Conservation (phyloP, 139 green algal genomes). For the Picocystis salinarum region DNA sequence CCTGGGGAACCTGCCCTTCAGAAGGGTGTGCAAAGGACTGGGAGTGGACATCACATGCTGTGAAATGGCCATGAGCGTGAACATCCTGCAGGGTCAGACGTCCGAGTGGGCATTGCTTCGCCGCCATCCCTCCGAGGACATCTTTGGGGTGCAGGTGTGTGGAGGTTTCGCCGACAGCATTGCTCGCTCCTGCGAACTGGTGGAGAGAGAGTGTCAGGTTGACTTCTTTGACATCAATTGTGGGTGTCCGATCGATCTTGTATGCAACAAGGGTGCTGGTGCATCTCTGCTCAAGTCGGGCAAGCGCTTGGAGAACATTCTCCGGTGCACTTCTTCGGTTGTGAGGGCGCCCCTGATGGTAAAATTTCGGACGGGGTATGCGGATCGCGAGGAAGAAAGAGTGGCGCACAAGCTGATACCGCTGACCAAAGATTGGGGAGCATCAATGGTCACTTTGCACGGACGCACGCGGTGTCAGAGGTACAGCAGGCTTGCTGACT, state of each 20-base stretch:
- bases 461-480: slow-evolving; percentile 80
- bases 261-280: slow-evolving; percentile 52
- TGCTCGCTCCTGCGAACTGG: slow-evolving; percentile 42
- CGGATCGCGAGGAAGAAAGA: not conserved
- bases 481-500: slow-evolving; percentile 57
- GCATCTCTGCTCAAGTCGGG: slow-evolving; percentile 55
- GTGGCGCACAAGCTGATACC: slow-evolving; percentile 51
- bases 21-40: slow-evolving; percentile 60
- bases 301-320: slow-evolving; percentile 44
- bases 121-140: slow-evolving; percentile 69
- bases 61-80: slow-evolving; percentile 91
- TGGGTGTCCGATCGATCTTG: slow-evolving; percentile 44
- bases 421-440: slow-evolving; percentile 43
- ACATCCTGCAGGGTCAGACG: slow-evolving; percentile 62
- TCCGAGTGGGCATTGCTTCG: slow-evolving; percentile 92
- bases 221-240: not conserved
- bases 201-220: slow-evolving; percentile 21
- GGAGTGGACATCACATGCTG: slow-evolving; percentile 74
- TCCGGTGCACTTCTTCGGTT: slow-evolving; percentile 19
- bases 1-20: slow-evolving; percentile 88
- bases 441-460: slow-evolving; percentile 72
- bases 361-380: not conserved
- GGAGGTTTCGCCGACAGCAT: slow-evolving; percentile 66
- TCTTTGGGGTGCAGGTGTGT: slow-evolving; percentile 90
- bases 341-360: slow-evolving; percentile 19